Evolutionary conservation across 2,329 filamentous ascomycete genomes (phyloP).

Genomic region (Mycocentrospora acerina): DNA sequence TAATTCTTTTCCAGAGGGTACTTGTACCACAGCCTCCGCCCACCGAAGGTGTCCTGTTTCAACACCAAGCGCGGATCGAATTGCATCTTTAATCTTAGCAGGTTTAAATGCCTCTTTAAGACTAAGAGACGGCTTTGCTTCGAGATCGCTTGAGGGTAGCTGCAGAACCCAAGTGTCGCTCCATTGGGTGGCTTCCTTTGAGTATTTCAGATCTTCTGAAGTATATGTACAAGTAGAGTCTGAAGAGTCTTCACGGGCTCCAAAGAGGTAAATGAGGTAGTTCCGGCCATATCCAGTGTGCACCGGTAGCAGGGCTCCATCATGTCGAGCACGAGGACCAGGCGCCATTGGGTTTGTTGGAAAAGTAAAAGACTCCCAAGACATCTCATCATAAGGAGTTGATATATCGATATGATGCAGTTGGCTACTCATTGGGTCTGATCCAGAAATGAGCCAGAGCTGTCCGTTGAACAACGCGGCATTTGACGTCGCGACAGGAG

Average conservation of each 20-base stretch:
- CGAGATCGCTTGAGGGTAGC: conserved; percentile 40
- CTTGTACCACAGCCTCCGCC: conserved; percentile 45
- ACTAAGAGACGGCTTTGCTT: conserved; percentile 20
- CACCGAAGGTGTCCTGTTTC: conserved; percentile 45
- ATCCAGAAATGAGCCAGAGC: conserved; percentile 44
- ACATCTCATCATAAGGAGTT: conserved; percentile 17
- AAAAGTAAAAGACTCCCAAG: conserved; percentile 45
- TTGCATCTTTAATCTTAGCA: conserved; percentile 48
- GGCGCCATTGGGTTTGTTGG: conserved; percentile 47
- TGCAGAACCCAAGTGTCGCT: conserved; percentile 51
- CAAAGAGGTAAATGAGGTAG: conserved; percentile 49
- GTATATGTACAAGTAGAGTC: neutral
- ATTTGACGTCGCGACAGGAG: conserved; percentile 34
- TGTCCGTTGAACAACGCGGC: conserved; percentile 40
- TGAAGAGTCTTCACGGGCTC: conserved; percentile 19
- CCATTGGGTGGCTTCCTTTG: conserved; percentile 31
- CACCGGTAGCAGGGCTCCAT: conserved; percentile 44
- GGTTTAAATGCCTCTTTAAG: conserved; percentile 41
- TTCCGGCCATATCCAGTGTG: conserved; percentile 48
- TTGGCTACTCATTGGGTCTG: conserved; percentile 33
- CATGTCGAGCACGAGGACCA: conserved; percentile 43
- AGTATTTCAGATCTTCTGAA: conserved; percentile 8
- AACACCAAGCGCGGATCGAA: conserved; percentile 44
- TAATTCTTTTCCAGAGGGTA: conserved; percentile 34
- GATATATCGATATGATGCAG: conserved; percentile 29